Evolutionary conservation across 169 alveolate genomes (phyloP), one percentile per base, ranked within the genome.

Genomic region (Eimeria necatrix): DNA sequence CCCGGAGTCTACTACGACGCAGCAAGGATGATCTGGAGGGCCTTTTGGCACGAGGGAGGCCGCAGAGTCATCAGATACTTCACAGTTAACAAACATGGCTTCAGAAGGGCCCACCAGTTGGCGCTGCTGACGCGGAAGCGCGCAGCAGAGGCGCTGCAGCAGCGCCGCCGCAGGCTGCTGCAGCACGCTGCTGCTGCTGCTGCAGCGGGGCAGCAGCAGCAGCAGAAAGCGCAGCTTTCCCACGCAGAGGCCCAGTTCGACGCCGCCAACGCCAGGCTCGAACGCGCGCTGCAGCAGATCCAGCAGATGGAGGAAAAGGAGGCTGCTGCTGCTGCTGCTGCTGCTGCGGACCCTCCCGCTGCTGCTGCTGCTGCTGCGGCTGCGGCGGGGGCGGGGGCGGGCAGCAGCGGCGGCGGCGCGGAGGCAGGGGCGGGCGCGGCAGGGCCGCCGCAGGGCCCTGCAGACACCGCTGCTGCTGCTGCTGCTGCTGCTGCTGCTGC

Each of bases 31-130:
- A 89, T 89, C 3, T 89, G 94, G 94, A 10, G 94, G 26, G 94
- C 94, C 53, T 89, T 89, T 59, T 89, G 94, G 94, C 94, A 89
- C 52, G 94, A 89, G 52, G 94, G 94, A 10, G 94, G 94, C 5
- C 12, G 85, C 4, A 70, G 94, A n/a, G 85, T 89, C 2, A 89
- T 89, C 16, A 48, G 94, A 2, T 89, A 89, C 74, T 89, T 89
- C 32, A 89, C 94, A 9, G 94, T 89, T 12, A 89, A 89, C 73
- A 89, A 89, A 52, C 94, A 89, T 49, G 94, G 94, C 48, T 89
- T 68, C 46, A 22, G 53, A 18, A 61, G 85, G 22, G 94, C 94
- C 32, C 87, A 70, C 41, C 81, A 68, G 32, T 74, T 89, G 12
- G 94, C 94, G 4, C 87, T 89, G 32, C 76, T 70, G 85, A 89